Evolutionary conservation across 2,329 filamentous ascomycete genomes (phyloP).

Genomic region (Calonectria multiphialidica): DNA sequence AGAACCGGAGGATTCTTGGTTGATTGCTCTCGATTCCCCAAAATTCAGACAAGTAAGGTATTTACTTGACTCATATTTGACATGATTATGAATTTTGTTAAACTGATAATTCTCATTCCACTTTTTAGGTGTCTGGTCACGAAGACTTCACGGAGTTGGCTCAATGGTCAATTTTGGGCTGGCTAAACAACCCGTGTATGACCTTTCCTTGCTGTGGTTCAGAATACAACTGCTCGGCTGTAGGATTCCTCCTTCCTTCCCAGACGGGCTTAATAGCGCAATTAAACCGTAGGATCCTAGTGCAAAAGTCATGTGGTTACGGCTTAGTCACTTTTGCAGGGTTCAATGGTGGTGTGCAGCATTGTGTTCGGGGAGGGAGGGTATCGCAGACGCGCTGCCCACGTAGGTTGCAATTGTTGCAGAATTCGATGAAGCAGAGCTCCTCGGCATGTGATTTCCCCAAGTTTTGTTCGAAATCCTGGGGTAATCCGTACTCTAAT

Average conservation of each 20-base stretch:
- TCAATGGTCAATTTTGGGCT: neutral
- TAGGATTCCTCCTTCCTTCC: slow-evolving; percentile 38
- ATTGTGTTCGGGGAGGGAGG: slow-evolving; percentile 51
- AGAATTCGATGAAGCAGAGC: slow-evolving; percentile 59
- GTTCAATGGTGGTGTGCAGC: slow-evolving; percentile 61
- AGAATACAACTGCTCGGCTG: slow-evolving; percentile 46
- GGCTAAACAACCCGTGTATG: slow-evolving; percentile 41
- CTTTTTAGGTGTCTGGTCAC: too few species aligned
- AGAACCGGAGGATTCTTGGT: too few species aligned
- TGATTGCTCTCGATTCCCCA: too few species aligned
- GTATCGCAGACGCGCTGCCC: slow-evolving; percentile 52
- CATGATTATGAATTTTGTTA: too few species aligned
- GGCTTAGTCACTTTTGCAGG: slow-evolving; percentile 55
- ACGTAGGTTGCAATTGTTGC: slow-evolving; percentile 48
- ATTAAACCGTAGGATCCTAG: slow-evolving; percentile 49
- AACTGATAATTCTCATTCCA: too few species aligned
- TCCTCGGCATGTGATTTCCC: slow-evolving; percentile 57
- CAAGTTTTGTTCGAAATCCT: slow-evolving; percentile 50
- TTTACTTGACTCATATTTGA: too few species aligned
- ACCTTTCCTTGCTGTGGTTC: slow-evolving; percentile 44
- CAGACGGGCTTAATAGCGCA: slow-evolving; percentile 49
- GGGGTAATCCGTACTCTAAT: slow-evolving; percentile 47
- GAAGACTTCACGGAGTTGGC: too few species aligned
- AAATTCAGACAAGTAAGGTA: too few species aligned
- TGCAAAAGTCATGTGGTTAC: slow-evolving; percentile 50